Evolutionary conservation across 2,329 filamentous ascomycete species (phyloP).

Genomic region (Exutisphaerella laricina): DNA sequence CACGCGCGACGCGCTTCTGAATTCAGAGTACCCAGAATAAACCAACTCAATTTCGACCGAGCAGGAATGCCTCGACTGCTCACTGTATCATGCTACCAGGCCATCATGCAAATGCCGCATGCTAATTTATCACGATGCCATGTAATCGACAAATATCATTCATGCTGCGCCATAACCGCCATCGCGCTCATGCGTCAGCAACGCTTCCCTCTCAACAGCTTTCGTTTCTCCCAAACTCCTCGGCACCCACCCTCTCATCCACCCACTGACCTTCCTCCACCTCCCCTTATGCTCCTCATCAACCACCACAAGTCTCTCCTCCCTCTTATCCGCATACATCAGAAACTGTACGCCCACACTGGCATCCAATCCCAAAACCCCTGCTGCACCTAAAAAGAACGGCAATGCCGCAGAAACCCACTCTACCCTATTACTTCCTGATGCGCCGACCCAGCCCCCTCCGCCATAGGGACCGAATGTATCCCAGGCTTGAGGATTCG

Average conservation of each 20-base stretch:
- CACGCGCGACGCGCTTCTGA: background rate
- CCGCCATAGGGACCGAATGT: slow-evolving; percentile 51
- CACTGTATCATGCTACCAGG: slow-evolving; percentile 3
- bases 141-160: background rate
- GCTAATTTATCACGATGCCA: background rate
- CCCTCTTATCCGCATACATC: slow-evolving; percentile 48
- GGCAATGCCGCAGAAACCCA: slow-evolving; percentile 57
- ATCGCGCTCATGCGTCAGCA: slow-evolving; percentile 15
- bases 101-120: slow-evolving; percentile 1
- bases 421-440: slow-evolving; percentile 49
- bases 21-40: background rate
- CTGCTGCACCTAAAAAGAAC: slow-evolving; percentile 62
- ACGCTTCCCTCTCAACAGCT: slow-evolving; percentile 16
- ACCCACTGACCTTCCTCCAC: slow-evolving; percentile 56
- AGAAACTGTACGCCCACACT: slow-evolving; percentile 59
- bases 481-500: slow-evolving; percentile 59
- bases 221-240: slow-evolving; percentile 38
- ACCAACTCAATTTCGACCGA: background rate
- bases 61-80: background rate
- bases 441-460: slow-evolving; percentile 52
- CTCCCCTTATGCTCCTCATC: slow-evolving; percentile 36
- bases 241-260: slow-evolving; percentile 63
- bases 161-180: slow-evolving; percentile 22
- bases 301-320: slow-evolving; percentile 46
- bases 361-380: slow-evolving; percentile 57